Percentiles rank a stretch among this genome's conserved stretches.
These are phyloP conservation scores for Pisolithus microcarpus DNA, from an alignment of 768 basidiomycete species.

Conservation along the genomic window DNA sequence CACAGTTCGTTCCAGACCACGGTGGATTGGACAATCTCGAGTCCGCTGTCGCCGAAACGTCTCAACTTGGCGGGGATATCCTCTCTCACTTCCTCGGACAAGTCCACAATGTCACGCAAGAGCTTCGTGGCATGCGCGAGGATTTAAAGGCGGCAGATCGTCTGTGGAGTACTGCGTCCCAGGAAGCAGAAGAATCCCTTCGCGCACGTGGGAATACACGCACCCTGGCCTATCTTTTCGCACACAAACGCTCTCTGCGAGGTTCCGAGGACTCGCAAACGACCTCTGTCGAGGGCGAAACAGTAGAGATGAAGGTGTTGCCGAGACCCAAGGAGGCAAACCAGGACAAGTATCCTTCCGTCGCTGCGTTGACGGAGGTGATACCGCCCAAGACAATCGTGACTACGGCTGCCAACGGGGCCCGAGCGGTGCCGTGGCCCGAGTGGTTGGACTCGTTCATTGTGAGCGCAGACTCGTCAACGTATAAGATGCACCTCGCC, in stretches of 20 bases:
- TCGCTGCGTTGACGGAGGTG: constrained; percentile 14
- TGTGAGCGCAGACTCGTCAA: constrained; percentile 27
- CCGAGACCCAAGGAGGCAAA: constrained; percentile 15
- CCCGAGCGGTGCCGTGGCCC: constrained; percentile 30
- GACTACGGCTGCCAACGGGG: constrained; percentile 18
- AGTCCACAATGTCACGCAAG: constrained; percentile 43
- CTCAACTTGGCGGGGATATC: constrained; percentile 39
- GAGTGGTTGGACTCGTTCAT: constrained; percentile 34
- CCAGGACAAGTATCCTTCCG: constrained; percentile 9
- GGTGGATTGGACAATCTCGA: constrained; percentile 38
- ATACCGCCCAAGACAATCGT: constrained; percentile 10
- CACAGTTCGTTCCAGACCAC: constrained; percentile 31
- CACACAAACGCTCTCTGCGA: constrained; percentile 35
- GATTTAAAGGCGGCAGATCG: constrained; percentile 37
- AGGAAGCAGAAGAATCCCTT: constrained; percentile 41
- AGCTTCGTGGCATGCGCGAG: constrained; percentile 41
- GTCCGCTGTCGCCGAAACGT: constrained; percentile 41
- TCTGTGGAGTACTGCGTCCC: constrained; percentile 38
- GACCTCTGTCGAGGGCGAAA: constrained; percentile 38
- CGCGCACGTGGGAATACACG: constrained; percentile 2
- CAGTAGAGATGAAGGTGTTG: constrained; percentile 1
- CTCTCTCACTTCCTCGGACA: constrained; percentile 47
- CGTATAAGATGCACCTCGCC: constrained; percentile 30
- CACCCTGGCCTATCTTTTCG: constrained; percentile 7
- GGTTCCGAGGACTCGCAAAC: constrained; percentile 63